Base-by-base conservation (phyloP, 2,329 filamentous ascomycete species). In the Ophiocordyceps camponoti-saundersi region DNA sequence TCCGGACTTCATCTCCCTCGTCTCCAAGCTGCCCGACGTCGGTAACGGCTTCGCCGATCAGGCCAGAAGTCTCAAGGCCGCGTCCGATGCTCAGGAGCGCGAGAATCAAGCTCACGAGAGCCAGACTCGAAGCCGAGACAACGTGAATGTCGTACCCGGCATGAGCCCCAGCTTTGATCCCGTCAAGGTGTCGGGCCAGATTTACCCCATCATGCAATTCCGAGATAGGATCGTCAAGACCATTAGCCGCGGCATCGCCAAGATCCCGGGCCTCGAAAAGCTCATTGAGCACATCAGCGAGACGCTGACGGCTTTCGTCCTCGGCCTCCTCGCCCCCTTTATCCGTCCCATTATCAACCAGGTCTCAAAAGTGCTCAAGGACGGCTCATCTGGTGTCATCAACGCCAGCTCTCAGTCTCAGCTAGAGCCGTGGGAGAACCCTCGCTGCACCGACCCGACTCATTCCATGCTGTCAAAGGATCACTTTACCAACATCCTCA, bases 221-320 rank as follows among this genome's bases (percentile, higher is more conserved):
- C 78, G 90, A 49, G 92, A 98, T 68, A 92, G 83, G 57, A 88
- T 98, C 47, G 89, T 95, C 45, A 86, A 86, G 54, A 77, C 81
- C 40, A 88, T 98, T 62, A 87, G 80, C 57, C 76, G 79, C 39
- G 82, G 88, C 46, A 87, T 96, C 53, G 80, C 88, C 56, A 95
- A 93, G 68, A 83, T 98, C 39, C 92, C 92, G 0, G 90, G 90
- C 0, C 72, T 98, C 4, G 87, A 95, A 64, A 73, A 81, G 50
- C 70, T 95, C n/a, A 79, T 96, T 21, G 90, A 96, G 52, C 90
- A 87, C 56, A 94, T 98, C 56, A 86, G 84, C 48, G 92, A 98
- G 66, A 90, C 85, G 1, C 71, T 98, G 40, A 95, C 90, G 0
- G 73, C 95, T 7, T 96, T 96, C 60, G 78, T 98, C 45, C 75